phyloP scores from a whole-genome alignment of 352 stramenopile species.

The Globisporangium uncinulatum region DNA sequence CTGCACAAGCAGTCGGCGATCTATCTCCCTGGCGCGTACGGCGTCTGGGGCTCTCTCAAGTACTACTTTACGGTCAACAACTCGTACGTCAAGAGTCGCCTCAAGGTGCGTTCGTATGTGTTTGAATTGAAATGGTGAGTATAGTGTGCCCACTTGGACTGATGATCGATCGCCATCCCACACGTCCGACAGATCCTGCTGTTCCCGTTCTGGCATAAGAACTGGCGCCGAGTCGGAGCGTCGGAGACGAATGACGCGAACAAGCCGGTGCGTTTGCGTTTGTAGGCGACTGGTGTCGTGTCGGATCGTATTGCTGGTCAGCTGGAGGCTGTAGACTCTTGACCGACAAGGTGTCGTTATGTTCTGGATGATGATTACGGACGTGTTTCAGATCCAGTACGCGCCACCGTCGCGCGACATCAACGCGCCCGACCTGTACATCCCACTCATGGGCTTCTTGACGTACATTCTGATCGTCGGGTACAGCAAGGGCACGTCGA shows the following conservation, averaged over 20 bases:
- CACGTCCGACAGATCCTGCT: slow-evolving; percentile 52
- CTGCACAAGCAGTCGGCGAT: slow-evolving; percentile 78
- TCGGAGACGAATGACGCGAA: slow-evolving; percentile 47
- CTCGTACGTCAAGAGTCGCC: slow-evolving; percentile 81
- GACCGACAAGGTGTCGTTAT: background rate
- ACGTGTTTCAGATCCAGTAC: slow-evolving; percentile 56
- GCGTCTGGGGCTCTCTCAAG: slow-evolving; percentile 76
- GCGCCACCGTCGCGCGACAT: slow-evolving; percentile 92
- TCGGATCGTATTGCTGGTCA: background rate
- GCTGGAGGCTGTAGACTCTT: background rate
- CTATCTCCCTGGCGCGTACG: slow-evolving; percentile 75
- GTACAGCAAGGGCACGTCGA: slow-evolving; percentile 93
- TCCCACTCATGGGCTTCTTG: slow-evolving; percentile 98
- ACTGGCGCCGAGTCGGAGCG: slow-evolving; percentile 75
- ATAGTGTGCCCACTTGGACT: background rate
- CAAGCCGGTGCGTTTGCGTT: slow-evolving; percentile 34
- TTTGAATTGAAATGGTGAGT: background rate
- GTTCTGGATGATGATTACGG: background rate
- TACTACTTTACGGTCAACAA: slow-evolving; percentile 91
- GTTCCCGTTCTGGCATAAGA: slow-evolving; percentile 83
- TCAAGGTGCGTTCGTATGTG: slow-evolving; percentile 46
- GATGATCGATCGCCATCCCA: background rate
- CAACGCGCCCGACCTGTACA: slow-evolving; percentile 98
- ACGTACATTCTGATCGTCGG: slow-evolving; percentile 98
- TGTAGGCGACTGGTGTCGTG: background rate